Conservation (phyloP, 192 early-diverging fungal genomes). For the Coemansia sp. region DNA sequence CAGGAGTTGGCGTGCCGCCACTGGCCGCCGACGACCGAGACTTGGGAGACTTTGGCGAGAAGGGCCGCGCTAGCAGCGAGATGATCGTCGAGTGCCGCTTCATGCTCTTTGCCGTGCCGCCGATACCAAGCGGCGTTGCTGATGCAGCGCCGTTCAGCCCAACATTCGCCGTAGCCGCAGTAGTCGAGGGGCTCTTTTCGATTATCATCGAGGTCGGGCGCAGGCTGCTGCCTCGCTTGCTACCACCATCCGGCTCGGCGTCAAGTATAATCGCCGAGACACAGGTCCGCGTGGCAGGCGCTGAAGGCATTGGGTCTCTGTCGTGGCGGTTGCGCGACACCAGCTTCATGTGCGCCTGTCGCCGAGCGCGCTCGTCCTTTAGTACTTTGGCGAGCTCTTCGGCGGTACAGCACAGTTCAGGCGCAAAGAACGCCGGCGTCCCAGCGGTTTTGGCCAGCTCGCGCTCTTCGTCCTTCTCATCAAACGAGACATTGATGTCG, state of each 20-base stretch:
- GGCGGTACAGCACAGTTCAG: constrained; percentile 86
- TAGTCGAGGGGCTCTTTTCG: constrained; percentile 18
- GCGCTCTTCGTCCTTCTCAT: constrained; percentile 67
- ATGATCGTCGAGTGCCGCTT: constrained; percentile 55
- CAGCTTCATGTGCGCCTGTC: constrained; percentile 15
- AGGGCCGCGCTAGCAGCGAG: constrained; percentile 49
- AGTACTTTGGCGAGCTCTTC: constrained; percentile 51
- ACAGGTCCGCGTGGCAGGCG: constrained; percentile 10
- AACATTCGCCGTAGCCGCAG: not conserved
- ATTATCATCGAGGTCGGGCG: constrained; percentile 40
- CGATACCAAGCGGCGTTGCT: constrained; percentile 8
- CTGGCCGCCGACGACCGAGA: constrained; percentile 8
- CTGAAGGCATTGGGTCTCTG: constrained; percentile 17
- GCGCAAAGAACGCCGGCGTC: constrained; percentile 97
- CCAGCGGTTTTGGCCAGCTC: constrained; percentile 96
- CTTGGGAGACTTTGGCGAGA: constrained; percentile 31
- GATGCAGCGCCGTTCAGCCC: not conserved
- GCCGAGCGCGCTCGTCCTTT: constrained; percentile 29
- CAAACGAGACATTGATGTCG: constrained; percentile 51
- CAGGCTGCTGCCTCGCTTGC: not conserved
- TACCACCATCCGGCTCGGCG: not conserved
- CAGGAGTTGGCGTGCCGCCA: not conserved
- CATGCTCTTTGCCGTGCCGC: constrained; percentile 18
- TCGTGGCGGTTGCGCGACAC: constrained; percentile 23
- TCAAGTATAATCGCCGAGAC: not conserved